phyloP scores from a whole-genome alignment of 257 asterid genomes.

The Cinchona pubescens region DNA sequence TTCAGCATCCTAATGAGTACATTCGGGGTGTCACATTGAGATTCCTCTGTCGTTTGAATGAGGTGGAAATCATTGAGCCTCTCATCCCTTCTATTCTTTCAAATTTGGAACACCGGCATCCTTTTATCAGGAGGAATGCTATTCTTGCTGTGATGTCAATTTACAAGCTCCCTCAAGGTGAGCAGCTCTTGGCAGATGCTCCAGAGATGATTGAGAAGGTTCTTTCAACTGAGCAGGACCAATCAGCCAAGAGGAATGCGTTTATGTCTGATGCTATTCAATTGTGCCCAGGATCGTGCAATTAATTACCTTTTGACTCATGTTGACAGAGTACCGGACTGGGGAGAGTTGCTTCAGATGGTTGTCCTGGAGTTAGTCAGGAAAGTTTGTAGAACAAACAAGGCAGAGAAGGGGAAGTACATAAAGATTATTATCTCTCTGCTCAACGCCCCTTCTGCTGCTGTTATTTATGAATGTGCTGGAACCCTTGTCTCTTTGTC shows the following conservation, averaged over 20 bases:
- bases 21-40: constrained; percentile 87
- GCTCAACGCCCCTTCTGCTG: constrained; percentile 81
- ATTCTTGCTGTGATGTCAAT: constrained; percentile 84
- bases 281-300: constrained; percentile 88
- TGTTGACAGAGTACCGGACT: constrained; percentile 75
- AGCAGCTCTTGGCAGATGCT: constrained; percentile 86
- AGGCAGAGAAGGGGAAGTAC: constrained; percentile 86
- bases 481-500: constrained; percentile 92
- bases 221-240: constrained; percentile 79
- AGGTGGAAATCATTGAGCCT: constrained; percentile 85
- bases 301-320: constrained; percentile 67
- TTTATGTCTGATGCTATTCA: constrained; percentile 89
- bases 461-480: constrained; percentile 86
- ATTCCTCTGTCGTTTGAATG: constrained; percentile 86
- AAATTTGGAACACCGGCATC: constrained; percentile 88
- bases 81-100: constrained; percentile 73
- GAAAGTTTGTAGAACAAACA: constrained; percentile 88
- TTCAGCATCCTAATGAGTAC: constrained; percentile 90
- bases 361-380: constrained; percentile 84
- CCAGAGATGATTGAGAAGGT: constrained; percentile 91
- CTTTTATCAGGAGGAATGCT: constrained; percentile 77
- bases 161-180: constrained; percentile 88
- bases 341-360: constrained; percentile 91
- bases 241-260: constrained; percentile 87
- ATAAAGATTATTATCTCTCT: constrained; percentile 81